phyloP scores from a whole-genome alignment of 75 land plant genomes.

The Gnetum montanum region DNA sequence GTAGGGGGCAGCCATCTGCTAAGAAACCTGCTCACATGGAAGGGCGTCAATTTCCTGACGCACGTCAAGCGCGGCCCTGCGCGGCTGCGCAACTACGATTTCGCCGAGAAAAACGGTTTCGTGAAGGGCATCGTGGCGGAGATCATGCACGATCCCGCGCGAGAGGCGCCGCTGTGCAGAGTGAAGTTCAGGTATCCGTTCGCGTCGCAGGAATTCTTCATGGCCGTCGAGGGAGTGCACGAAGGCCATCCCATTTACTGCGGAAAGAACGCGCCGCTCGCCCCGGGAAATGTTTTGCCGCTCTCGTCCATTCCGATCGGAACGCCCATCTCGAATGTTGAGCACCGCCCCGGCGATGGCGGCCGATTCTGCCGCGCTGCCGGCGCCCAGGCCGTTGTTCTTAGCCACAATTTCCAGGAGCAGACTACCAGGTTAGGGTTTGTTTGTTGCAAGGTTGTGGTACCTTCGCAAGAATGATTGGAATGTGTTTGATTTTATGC shows the following conservation, averaged over 20 bases:
- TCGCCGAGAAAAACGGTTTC: slow-evolving; percentile 37
- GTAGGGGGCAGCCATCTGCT: slow-evolving; percentile 36
- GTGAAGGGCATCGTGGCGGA: slow-evolving; percentile 47
- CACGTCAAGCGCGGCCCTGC: slow-evolving; percentile 41
- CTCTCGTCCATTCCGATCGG: slow-evolving; percentile 38
- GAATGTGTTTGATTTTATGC: not conserved
- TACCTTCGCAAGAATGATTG: not conserved
- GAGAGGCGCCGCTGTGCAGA: slow-evolving; percentile 28
- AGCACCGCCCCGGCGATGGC: slow-evolving; percentile 38
- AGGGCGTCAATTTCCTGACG: slow-evolving; percentile 30
- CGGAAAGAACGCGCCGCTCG: slow-evolving; percentile 34
- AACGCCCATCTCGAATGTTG: slow-evolving; percentile 37
- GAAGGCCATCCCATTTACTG: slow-evolving; percentile 38
- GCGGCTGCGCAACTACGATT: slow-evolving; percentile 30
- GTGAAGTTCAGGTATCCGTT: slow-evolving; percentile 32
- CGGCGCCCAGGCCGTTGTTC: slow-evolving; percentile 36
- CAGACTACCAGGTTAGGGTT: slow-evolving; percentile 24
- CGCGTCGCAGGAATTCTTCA: slow-evolving; percentile 15
- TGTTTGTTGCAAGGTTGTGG: not conserved
- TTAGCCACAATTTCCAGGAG: slow-evolving; percentile 35
- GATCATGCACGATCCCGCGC: slow-evolving; percentile 45
- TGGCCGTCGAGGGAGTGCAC: slow-evolving; percentile 49
- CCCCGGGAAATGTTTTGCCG: slow-evolving; percentile 37
- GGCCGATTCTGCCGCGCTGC: slow-evolving; percentile 27
- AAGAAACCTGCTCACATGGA: slow-evolving; percentile 30